Conservation (phyloP, 768 basidiomycete species). For the Gautieria morchelliformis region DNA sequence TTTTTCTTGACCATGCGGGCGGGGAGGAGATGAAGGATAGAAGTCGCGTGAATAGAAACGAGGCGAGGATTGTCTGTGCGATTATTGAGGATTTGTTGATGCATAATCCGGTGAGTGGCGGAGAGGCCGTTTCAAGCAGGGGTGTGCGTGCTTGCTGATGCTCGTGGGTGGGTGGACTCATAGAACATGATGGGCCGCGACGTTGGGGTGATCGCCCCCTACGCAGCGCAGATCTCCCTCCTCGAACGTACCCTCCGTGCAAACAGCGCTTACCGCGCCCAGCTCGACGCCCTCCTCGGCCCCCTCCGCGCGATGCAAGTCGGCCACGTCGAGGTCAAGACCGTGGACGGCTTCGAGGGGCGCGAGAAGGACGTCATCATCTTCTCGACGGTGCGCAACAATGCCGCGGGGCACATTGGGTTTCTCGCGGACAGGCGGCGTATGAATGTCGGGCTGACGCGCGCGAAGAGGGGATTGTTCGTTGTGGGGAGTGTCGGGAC, state of each 20-base stretch:
- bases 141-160: too few relatives aligned
- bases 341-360: constrained; percentile 92
- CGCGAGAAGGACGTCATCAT: constrained; percentile 89
- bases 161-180: too few relatives aligned
- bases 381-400: constrained; percentile 86
- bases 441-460: constrained; percentile 84
- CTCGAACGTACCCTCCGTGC: constrained; percentile 56
- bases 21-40: constrained; percentile 57
- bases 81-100: constrained; percentile 76
- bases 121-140: too few relatives aligned
- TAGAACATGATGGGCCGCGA: constrained; percentile 57
- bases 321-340: constrained; percentile 70
- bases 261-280: constrained; percentile 40
- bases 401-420: constrained; percentile 66
- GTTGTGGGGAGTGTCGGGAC: constrained; percentile 68
- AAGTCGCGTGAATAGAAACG: constrained; percentile 69
- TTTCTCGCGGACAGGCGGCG: constrained; percentile 81
- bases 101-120: constrained; percentile 51
- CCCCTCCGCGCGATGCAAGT: constrained; percentile 56
- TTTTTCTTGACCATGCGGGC: constrained; percentile 75
- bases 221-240: constrained; percentile 75
- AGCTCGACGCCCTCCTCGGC: constrained; percentile 56
- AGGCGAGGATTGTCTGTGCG: constrained; percentile 68
- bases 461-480: constrained; percentile 80
- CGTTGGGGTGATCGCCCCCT: constrained; percentile 91